Evolutionary conservation across 768 basidiomycete species (phyloP), one percentile per base, ranked within the genome.

Genomic region (Suillus cothurnatus): DNA sequence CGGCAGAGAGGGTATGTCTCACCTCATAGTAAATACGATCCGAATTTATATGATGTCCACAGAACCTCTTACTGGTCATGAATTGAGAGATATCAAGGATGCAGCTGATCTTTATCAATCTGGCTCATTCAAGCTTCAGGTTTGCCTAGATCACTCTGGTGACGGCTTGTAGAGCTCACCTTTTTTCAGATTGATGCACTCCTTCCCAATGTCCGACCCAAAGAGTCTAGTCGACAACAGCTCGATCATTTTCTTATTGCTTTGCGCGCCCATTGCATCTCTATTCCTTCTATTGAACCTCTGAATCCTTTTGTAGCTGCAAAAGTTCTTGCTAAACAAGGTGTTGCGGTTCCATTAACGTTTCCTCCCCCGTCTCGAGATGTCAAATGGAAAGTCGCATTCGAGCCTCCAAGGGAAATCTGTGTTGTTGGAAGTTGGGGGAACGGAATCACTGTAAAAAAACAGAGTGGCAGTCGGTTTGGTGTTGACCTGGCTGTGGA

Each of bases 311-410:
- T 93, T 4, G 79, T 82, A 57, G 95, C 89, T 3, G 80, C 89
- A 45, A 80, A 84, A 34, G 73, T 78, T 36, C 77, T 91, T 52
- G 74, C 83, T 19, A 83, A 85, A 65, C 81, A 82, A 53, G 82
- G 84, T 7, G 75, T 93, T 12, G 80, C 86, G 3, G 85, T 94
- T 0, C 90, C 92, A 0, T 93, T 89, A 71, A 83, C 87, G 1
- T 71, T 83, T 1, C 94, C 94, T 0, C 78, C 85, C 28, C 93
- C 93, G 0, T 82, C 87, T 0, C 86, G 90, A 72, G 91, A 93
- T 41, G 88, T 89, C 0, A 94, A 95, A 63, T 97, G 95, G 95
- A 94, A 88, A 60, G 88, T 97, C 26, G 83, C 87, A 0, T 97
- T 92, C 71, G 87, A 91, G 68, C 84, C 82, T 52, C 96, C 95